Percentiles rank a stretch among this genome's conserved stretches.
Conservation (phyloP, 2,329 filamentous ascomycete species). For the Cladosporium sp. region DNA sequence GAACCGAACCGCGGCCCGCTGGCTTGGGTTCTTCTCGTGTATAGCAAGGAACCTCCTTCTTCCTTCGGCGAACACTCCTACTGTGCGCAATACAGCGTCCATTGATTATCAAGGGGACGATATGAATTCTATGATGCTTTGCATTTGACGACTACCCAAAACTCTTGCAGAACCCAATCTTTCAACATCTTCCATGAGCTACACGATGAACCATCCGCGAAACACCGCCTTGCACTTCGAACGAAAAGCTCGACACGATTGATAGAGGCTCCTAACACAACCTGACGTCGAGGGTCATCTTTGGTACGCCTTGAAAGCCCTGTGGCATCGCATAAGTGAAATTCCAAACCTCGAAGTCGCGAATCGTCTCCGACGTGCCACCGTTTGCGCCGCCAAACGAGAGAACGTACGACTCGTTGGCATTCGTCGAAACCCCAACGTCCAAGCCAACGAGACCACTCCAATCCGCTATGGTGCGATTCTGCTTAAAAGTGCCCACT, state of each 20-base stretch:
- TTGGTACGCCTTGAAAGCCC: constrained; percentile 2
- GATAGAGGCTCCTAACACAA: background rate
- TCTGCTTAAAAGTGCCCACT: constrained; percentile 42
- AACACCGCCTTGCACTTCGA: too few relatives aligned
- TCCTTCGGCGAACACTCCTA: too few relatives aligned
- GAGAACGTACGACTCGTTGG: constrained; percentile 36
- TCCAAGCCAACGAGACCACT: constrained; percentile 44
- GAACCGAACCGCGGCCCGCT: background rate
- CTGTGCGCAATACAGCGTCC: too few relatives aligned
- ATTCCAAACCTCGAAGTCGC: constrained; percentile 38
- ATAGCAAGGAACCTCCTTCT: too few relatives aligned
- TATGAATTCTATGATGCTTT: too few relatives aligned
- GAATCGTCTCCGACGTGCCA: constrained; percentile 31
- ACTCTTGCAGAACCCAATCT: too few relatives aligned
- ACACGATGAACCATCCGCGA: too few relatives aligned
- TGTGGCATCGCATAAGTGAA: constrained; percentile 32
- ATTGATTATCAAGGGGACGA: too few relatives aligned
- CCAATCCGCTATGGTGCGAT: constrained; percentile 41
- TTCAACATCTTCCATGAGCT: too few relatives aligned
- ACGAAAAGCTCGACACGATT: too few relatives aligned
- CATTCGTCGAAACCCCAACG: constrained; percentile 42
- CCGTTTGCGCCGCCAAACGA: constrained; percentile 40
- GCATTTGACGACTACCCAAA: too few relatives aligned
- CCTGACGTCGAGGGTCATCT: background rate
- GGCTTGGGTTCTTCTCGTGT: background rate